Percentiles rank a stretch among this genome's conserved stretches.
phyloP scores from a whole-genome alignment of 192 early-diverging fungal genomes.

The Backusella parvicylindrica region DNA sequence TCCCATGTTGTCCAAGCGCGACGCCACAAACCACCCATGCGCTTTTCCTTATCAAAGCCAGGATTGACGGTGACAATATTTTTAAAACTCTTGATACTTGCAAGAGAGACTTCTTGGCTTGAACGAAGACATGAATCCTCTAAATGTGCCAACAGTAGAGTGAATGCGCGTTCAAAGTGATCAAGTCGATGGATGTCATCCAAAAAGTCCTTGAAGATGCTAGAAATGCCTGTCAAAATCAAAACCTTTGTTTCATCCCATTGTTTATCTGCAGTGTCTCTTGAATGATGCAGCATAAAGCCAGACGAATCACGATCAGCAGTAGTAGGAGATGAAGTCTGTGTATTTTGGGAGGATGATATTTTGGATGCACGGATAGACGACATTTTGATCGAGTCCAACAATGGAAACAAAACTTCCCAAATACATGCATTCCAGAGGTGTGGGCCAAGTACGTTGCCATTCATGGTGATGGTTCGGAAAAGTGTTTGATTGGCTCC shows the following conservation, averaged over 20 bases:
- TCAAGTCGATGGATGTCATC: constrained; percentile 53
- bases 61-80: constrained; percentile 52
- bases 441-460: constrained; percentile 58
- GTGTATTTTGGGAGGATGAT: constrained; percentile 16
- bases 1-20: constrained; percentile 69
- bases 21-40: constrained; percentile 51
- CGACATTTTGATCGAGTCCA: constrained; percentile 61
- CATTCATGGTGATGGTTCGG: constrained; percentile 90
- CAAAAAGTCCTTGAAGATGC: constrained; percentile 65
- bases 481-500: constrained; percentile 94
- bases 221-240: constrained; percentile 66
- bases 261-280: constrained; percentile 66
- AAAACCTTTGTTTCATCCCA: constrained; percentile 90
- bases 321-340: constrained; percentile 32
- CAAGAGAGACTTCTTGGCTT: constrained; percentile 74
- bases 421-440: constrained; percentile 86
- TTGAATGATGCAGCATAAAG: constrained; percentile 55
- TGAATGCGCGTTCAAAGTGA: constrained; percentile 69
- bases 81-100: constrained; percentile 68
- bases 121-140: constrained; percentile 62
- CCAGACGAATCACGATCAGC: constrained; percentile 31
- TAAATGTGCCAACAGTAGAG: constrained; percentile 67
- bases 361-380: constrained; percentile 39
- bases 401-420: constrained; percentile 81
- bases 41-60: constrained; percentile 19